Conservation (phyloP, 2,329 filamentous ascomycete genomes). For the Phialocephala sp. region DNA sequence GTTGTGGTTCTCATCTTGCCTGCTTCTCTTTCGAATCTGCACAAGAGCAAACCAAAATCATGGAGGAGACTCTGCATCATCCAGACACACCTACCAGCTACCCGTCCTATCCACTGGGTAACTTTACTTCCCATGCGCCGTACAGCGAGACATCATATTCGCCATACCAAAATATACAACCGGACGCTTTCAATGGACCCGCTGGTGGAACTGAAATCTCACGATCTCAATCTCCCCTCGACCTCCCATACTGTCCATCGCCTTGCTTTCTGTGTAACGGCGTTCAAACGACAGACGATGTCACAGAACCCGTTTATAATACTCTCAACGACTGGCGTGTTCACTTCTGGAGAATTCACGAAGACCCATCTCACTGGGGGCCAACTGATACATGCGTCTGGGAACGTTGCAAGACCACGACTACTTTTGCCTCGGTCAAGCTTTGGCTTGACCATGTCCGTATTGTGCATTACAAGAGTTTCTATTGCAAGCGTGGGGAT, state of each 20-base stretch:
- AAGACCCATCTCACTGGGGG: neutral
- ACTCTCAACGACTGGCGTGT: neutral
- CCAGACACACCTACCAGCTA: neutral
- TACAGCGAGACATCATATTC: neutral
- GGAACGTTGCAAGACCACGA: neutral
- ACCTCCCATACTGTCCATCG: neutral
- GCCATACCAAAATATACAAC: neutral
- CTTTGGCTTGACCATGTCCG: slow-evolving; percentile 7
- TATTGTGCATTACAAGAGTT: neutral
- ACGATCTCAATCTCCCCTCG: neutral
- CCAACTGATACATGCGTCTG: neutral
- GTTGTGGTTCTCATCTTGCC: neutral
- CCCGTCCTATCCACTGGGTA: neutral
- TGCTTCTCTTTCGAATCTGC: neutral
- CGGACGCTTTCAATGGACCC: neutral
- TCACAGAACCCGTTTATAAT: too few relatives aligned
- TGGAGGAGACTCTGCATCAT: neutral
- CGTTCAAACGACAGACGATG: too few relatives aligned
- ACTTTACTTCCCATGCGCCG: neutral
- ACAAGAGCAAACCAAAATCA: neutral
- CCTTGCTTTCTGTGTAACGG: neutral
- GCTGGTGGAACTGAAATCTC: neutral
- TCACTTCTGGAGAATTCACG: neutral
- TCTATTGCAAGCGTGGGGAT: neutral
- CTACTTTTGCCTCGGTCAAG: neutral